Percentiles rank a stretch among this genome's conserved stretches.
Evolutionary conservation across 1,284 basidiomycete genomes (phyloP).

Genomic region (Microbotryum scabiosae): DNA sequence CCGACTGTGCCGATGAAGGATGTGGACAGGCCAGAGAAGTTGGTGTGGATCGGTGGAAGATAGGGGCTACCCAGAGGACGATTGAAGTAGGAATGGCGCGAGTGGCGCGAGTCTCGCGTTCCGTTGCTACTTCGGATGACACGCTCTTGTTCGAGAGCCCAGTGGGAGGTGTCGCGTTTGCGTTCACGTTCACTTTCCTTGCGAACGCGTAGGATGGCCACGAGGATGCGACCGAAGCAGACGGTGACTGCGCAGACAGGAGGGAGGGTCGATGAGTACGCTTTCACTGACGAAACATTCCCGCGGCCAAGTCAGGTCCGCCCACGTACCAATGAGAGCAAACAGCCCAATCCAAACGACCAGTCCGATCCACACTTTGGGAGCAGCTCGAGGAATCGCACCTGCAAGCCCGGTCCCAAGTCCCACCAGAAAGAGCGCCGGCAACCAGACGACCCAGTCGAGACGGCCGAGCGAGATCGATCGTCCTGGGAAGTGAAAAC

Average conservation of each 20-base stretch:
- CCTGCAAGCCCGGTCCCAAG: constrained; percentile 15
- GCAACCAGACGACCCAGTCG: constrained; percentile 26
- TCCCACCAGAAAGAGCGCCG: constrained; percentile 5
- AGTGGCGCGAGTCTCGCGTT: too few species aligned
- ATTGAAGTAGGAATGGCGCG: too few species aligned
- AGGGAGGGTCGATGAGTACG: too few species aligned
- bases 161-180: neutral
- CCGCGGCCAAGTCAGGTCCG: too few species aligned
- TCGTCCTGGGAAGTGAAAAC: neutral
- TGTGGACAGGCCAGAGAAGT: constrained; percentile 18
- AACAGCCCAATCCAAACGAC: constrained; percentile 9
- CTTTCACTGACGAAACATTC: too few species aligned
- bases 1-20: constrained; percentile 16
- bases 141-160: constrained; percentile 7
- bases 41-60: constrained; percentile 9
- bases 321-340: constrained; percentile 5
- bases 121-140: neutral
- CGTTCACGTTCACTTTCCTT: constrained; percentile 4
- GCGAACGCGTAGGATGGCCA: constrained; percentile 28
- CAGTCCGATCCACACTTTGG: constrained; percentile 15
- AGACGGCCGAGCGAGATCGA: constrained; percentile 14
- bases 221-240: constrained; percentile 26
- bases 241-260: constrained; percentile 3
- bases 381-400: neutral
- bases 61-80: constrained; percentile 1